Base-by-base conservation (phyloP, 2,329 filamentous ascomycete genomes). In the Alternaria sp. region DNA sequence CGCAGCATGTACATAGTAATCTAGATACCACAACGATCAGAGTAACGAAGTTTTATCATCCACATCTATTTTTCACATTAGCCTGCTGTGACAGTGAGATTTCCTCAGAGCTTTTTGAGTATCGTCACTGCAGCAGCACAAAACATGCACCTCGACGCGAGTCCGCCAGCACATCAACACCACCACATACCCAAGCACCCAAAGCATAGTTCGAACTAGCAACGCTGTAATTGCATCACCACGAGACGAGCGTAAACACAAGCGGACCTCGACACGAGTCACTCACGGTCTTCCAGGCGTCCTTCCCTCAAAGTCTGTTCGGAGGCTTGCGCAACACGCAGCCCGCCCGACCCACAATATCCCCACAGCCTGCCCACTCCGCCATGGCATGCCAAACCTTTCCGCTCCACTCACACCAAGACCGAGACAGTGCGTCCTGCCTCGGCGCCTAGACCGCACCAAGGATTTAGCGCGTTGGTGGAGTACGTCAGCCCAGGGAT, bases 401-500 rank as follows among this genome's bases (percentile, higher is more conserved):
- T 60, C 61, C 61, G 57, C 61, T 63, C 61, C 61, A 63, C 57
- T 41, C 49, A 53, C 51, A 62, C 67, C 68, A 67, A 72, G 71
- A 37, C 65, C 61, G 61, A 61, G 12, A 12, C 11, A 9, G 55
- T 53, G 55, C 37, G 15, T 28, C 18, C 6, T 23, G 28, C 20
- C 68, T 70, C 37, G 69, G 68, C 71, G 68, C 66, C 55, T 55
- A 68, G 65, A 14, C 9, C 20, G 47, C 54, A 30, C 65, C 64
- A 66, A 25, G 25, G 21, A 6, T 12, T 28, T 55, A 37, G 30
- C 14, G 10, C 26, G 20, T 14, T 30, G 15, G n/a, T 44, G 50
- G 20, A 44, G 30, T 56, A 65, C 72, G 68, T 74, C 71, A 73
- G 72, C 71, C 72, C 56, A 75, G 72, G 60, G 56, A 58, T 45